Percentiles rank a stretch among this genome's conserved stretches.
Evolutionary conservation across 257 asterid genomes (phyloP).

Genomic region (Fraxinus americana): DNA sequence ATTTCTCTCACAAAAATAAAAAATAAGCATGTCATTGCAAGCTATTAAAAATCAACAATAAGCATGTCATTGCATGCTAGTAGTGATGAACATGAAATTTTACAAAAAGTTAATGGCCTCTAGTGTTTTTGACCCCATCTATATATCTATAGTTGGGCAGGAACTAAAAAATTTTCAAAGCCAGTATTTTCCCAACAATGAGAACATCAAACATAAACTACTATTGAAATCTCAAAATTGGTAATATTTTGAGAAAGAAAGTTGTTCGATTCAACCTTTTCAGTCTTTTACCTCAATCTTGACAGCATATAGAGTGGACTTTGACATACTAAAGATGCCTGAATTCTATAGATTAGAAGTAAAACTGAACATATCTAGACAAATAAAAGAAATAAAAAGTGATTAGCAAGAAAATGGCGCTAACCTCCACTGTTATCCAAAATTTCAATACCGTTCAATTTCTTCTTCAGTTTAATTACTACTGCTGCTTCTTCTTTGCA

Average conservation of each 20-base stretch:
- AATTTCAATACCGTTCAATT: conserved; percentile 90
- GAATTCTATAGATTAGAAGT: conserved; percentile 1
- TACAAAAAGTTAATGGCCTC: neutral
- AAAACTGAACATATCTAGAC: conserved; percentile 12
- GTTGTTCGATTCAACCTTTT: too few species aligned
- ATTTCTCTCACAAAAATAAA: conserved; percentile 56
- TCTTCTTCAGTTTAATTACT: too few species aligned
- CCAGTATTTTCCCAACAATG: too few species aligned
- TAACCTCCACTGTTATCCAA: conserved; percentile 94
- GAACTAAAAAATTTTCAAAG: too few species aligned
- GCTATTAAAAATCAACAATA: neutral
- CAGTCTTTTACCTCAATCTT: too few species aligned
- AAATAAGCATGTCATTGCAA: neutral
- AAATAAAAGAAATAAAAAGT: neutral
- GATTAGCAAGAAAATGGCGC: conserved; percentile 24
- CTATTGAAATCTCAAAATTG: too few species aligned
- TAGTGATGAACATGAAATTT: neutral
- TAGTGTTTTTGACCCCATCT: neutral
- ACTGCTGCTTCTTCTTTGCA: too few species aligned
- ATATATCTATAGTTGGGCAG: too few species aligned
- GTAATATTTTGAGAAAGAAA: too few species aligned
- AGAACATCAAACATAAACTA: too few species aligned
- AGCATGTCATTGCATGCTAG: neutral
- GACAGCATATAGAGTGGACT: neutral
- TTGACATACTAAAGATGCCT: neutral